Evolutionary conservation across 257 asterid genomes (phyloP).

Genomic region (Jaltomata sinuosa): DNA sequence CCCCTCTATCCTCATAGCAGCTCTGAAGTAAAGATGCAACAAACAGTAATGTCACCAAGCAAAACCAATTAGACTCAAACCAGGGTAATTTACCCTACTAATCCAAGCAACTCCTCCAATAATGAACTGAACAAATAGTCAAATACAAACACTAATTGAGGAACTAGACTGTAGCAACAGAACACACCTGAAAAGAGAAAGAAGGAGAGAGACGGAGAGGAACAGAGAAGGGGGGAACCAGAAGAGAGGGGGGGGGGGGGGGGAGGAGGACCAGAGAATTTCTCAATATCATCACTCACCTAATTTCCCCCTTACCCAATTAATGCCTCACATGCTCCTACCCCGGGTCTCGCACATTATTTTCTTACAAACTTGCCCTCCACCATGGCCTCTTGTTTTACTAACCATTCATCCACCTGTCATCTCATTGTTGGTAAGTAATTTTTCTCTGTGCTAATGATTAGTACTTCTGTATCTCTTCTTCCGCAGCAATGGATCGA

Average conservation of each 20-base stretch:
- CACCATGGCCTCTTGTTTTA: background rate
- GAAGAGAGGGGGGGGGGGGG: background rate
- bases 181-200: background rate
- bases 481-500: constrained; percentile 92
- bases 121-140: background rate
- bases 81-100: background rate
- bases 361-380: background rate
- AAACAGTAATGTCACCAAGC: background rate
- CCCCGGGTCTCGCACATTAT: background rate
- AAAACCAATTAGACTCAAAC: background rate
- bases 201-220: background rate
- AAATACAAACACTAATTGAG: background rate
- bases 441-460: constrained; percentile 8
- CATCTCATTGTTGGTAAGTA: background rate
- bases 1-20: background rate
- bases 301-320: background rate
- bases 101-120: background rate
- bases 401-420: background rate
- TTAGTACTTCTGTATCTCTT: background rate
- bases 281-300: background rate
- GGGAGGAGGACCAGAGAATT: background rate
- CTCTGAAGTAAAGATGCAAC: background rate
- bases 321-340: background rate
- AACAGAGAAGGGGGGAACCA: background rate
- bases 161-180: background rate